phyloP scores from a whole-genome alignment of 1,284 basidiomycete genomes.

The Ganoderma sp. region DNA sequence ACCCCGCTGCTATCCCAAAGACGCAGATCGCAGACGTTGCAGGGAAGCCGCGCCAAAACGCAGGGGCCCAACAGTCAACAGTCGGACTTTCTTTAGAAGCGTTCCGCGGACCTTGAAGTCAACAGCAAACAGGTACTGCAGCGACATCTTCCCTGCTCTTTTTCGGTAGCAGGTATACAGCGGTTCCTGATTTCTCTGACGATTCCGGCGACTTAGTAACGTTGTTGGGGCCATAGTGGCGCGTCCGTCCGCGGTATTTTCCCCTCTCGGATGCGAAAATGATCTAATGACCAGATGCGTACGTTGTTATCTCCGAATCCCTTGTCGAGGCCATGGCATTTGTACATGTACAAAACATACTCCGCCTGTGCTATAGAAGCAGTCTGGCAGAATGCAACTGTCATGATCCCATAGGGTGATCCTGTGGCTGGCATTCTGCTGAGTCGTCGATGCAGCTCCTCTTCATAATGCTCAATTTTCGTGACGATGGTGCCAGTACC shows the following conservation, averaged over 20 bases:
- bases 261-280: not conserved
- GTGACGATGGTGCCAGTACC: no score
- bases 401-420: no score
- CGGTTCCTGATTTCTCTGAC: not conserved
- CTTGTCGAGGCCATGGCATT: no score
- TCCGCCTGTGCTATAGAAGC: no score
- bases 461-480: no score
- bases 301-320: no score
- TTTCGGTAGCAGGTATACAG: not conserved
- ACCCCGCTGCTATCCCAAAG: conserved; percentile 52
- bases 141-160: not conserved
- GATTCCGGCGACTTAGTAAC: not conserved
- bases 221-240: not conserved
- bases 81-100: not conserved
- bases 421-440: no score
- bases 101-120: not conserved
- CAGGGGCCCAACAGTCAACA: no score
- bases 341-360: not conserved
- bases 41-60: conserved; percentile 8
- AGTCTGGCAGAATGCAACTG: no score
- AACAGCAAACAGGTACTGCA: not conserved
- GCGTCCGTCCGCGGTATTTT: not conserved
- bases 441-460: no score
- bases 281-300: not conserved
- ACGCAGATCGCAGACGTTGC: conserved; percentile 54